Evolutionary conservation across 2,329 filamentous ascomycete genomes (phyloP).

Genomic region (Ascocoryne sarcoides): DNA sequence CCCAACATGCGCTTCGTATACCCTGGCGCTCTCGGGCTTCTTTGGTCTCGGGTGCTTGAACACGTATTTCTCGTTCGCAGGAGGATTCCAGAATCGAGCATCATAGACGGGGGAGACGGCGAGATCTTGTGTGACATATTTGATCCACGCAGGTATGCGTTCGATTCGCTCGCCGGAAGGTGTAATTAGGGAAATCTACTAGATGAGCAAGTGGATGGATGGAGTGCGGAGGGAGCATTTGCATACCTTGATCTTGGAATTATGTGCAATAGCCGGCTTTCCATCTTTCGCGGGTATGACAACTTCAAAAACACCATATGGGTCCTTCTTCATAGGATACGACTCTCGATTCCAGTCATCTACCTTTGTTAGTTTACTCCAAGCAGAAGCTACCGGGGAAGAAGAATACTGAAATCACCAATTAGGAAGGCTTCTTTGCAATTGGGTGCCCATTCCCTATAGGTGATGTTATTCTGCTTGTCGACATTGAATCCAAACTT

Average conservation of each 20-base stretch:
- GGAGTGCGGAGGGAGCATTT: conserved; percentile 5
- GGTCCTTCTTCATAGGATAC: conserved; percentile 79
- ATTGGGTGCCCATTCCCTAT: conserved; percentile 95
- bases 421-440: conserved; percentile 76
- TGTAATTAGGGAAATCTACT: conserved; percentile 72
- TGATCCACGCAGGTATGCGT: conserved; percentile 93
- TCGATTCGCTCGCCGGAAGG: conserved; percentile 75
- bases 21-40: conserved; percentile 77
- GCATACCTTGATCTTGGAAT: conserved; percentile 98
- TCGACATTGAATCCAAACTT: conserved; percentile 78
- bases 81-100: conserved; percentile 94
- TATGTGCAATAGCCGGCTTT: conserved; percentile 73
- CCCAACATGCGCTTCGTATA: conserved; percentile 98
- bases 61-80: conserved; percentile 62
- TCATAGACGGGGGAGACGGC: conserved; percentile 87
- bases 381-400: conserved; percentile 1
- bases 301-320: conserved; percentile 82
- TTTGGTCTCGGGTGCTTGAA: conserved; percentile 78
- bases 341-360: conserved; percentile 80
- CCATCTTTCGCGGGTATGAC: conserved; percentile 65
- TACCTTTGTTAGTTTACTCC: conserved; percentile 31
- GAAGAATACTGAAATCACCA: conserved; percentile 75
- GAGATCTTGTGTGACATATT: conserved; percentile 89
- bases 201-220: conserved; percentile 9
- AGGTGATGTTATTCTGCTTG: conserved; percentile 74